These are phyloP conservation scores for Serendipita vermifera DNA, from an alignment of 768 basidiomycete species.

Conservation along the genomic window DNA sequence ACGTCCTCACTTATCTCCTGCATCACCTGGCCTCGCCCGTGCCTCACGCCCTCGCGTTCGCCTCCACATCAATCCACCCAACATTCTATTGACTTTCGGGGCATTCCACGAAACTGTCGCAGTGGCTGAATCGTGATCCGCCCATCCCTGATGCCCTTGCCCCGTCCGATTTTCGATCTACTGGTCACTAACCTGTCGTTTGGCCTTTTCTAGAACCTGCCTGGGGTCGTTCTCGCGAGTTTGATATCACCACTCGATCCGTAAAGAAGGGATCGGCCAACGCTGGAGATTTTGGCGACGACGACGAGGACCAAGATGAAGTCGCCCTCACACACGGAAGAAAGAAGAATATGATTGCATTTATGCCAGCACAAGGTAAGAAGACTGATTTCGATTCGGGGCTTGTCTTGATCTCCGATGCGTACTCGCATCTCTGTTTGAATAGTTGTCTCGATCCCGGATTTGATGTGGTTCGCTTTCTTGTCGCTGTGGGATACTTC, in stretches of 20 bases:
- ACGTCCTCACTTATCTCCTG: neutral
- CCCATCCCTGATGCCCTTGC: neutral
- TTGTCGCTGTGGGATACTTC: slow-evolving; percentile 52
- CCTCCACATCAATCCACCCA: neutral
- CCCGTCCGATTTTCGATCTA: no score
- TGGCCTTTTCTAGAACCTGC: slow-evolving; percentile 61
- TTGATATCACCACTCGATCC: slow-evolving; percentile 74
- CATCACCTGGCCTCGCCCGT: neutral
- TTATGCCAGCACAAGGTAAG: slow-evolving; percentile 41
- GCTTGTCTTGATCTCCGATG: neutral
- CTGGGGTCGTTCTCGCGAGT: slow-evolving; percentile 67
- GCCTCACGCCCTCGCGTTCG: neutral
- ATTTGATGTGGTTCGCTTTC: slow-evolving; percentile 63
- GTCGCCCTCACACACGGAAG: slow-evolving; percentile 20
- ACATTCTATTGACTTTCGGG: no score
- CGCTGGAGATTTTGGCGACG: slow-evolving; percentile 65
- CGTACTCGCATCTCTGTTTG: neutral
- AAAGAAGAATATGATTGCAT: slow-evolving; percentile 64
- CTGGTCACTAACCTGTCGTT: no score
- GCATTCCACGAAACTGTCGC: no score
- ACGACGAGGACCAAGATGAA: slow-evolving; percentile 29
- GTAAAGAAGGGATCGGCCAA: slow-evolving; percentile 49
- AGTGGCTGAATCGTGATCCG: no score
- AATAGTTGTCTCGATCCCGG: neutral
- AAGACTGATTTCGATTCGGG: neutral